phyloP scores from a whole-genome alignment of 257 asterid genomes.

The Misopates orontium region DNA sequence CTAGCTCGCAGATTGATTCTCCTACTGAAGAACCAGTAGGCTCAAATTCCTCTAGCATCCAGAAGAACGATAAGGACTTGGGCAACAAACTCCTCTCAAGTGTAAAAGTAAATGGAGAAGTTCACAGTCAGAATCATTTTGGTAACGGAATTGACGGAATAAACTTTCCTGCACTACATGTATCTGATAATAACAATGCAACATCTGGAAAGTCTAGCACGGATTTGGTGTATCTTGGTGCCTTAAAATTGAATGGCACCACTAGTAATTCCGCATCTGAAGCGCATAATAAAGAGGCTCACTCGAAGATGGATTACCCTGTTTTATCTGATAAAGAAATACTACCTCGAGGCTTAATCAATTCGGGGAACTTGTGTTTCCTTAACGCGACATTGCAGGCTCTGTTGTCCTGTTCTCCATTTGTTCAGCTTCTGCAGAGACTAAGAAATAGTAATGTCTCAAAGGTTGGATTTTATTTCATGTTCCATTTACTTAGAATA shows the following conservation, averaged over 20 bases:
- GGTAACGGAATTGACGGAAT: slow-evolving; percentile 34
- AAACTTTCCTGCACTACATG: slow-evolving; percentile 32
- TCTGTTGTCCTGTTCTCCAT: slow-evolving; percentile 83
- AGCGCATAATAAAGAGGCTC: slow-evolving; percentile 36
- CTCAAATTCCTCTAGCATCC: slow-evolving; percentile 26
- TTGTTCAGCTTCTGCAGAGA: slow-evolving; percentile 69
- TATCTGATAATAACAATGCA: slow-evolving; percentile 37
- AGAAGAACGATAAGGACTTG: slow-evolving; percentile 32
- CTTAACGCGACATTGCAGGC: slow-evolving; percentile 95
- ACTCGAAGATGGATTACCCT: slow-evolving; percentile 34
- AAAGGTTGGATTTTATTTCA: slow-evolving; percentile 47
- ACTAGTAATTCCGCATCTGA: slow-evolving; percentile 33
- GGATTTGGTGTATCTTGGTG: slow-evolving; percentile 29
- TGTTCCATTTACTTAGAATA: not conserved
- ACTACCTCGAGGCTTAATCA: slow-evolving; percentile 80
- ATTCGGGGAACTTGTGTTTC: slow-evolving; percentile 90
- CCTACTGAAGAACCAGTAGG: slow-evolving; percentile 29
- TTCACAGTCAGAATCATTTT: slow-evolving; percentile 22
- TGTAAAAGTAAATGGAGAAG: slow-evolving; percentile 54
- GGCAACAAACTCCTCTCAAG: slow-evolving; percentile 25
- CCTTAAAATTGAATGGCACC: slow-evolving; percentile 41
- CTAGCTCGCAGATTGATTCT: slow-evolving; percentile 31
- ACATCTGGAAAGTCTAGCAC: slow-evolving; percentile 30
- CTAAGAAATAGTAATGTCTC: slow-evolving; percentile 53
- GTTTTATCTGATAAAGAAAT: slow-evolving; percentile 44